Percentiles rank a stretch among this genome's conserved stretches.
phyloP scores from a whole-genome alignment of 352 stramenopile species.

The Phytophthora cactorum region DNA sequence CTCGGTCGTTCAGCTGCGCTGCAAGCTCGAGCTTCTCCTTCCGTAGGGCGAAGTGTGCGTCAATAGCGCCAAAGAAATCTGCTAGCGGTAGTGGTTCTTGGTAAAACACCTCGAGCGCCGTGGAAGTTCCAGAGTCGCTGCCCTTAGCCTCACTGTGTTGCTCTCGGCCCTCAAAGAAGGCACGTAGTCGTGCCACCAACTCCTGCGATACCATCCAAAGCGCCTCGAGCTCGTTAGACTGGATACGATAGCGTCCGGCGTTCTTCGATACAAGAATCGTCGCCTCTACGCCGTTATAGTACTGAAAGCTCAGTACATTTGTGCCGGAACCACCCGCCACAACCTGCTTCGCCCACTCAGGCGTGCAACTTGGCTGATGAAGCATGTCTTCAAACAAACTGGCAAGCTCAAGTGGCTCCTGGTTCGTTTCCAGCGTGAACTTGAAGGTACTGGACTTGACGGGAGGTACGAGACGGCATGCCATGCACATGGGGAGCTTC shows the following conservation, averaged over 20 bases:
- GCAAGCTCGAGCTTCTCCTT: slow-evolving; percentile 70
- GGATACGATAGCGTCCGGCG: slow-evolving; percentile 86
- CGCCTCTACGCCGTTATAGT: slow-evolving; percentile 84
- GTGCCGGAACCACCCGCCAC: slow-evolving; percentile 52
- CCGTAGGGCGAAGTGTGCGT: slow-evolving; percentile 81
- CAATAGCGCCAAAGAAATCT: slow-evolving; percentile 90
- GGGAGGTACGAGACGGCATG: slow-evolving; percentile 69
- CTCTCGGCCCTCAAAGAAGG: slow-evolving; percentile 42
- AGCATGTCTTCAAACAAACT: slow-evolving; percentile 89
- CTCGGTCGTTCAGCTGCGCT: slow-evolving; percentile 81
- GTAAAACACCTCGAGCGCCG: slow-evolving; percentile 70
- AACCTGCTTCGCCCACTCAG: slow-evolving; percentile 77
- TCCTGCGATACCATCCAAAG: slow-evolving; percentile 85
- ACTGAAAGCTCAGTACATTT: slow-evolving; percentile 90
- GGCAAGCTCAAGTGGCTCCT: slow-evolving; percentile 74
- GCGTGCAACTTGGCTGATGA: slow-evolving; percentile 70
- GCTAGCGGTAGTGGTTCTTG: slow-evolving; percentile 84
- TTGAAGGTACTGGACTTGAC: slow-evolving; percentile 88
- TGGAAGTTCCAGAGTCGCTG: slow-evolving; percentile 19
- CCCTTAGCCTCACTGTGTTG: slow-evolving; percentile 28
- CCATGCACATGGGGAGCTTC: slow-evolving; percentile 78
- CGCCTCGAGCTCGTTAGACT: slow-evolving; percentile 83
- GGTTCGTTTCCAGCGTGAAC: slow-evolving; percentile 90
- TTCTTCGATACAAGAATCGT: slow-evolving; percentile 93
- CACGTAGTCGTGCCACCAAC: slow-evolving; percentile 68